Evolutionary conservation across 116 monocot species (phyloP), one percentile per base, ranked within the genome.

Genomic region (Zostera marina): DNA sequence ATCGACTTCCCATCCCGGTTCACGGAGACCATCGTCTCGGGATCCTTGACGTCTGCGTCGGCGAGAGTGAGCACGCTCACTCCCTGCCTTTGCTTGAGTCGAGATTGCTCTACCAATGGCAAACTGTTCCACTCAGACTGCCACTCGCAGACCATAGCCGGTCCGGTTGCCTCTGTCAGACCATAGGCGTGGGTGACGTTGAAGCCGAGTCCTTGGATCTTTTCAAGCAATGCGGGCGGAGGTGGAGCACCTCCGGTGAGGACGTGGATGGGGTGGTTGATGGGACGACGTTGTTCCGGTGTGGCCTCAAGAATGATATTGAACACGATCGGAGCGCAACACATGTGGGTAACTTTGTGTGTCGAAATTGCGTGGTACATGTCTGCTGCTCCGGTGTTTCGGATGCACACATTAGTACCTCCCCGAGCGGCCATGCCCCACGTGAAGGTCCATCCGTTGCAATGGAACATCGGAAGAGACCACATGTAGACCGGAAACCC

Each of bases 401-500:
- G 78, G 66, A 79, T 71, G 76, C 81, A 76, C 8, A 81, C 69
- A 61, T 81, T 79, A 49, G 81, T 65, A 15, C 88, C 88, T 51
- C 88, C 83, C 1, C 83, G 80, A 0, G 83, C 83, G 0, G 83
- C 80, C 63, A 88, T 56, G 23, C 83, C 83, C 88, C 88, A 88
- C 0, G 88, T 80, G 70, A 88, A 83, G 57, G 88, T 83, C 83
- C 88, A 88, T 2, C 83, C 88, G 56, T 82, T 88, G 68, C 88
- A 88, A 53, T 88, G 88, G 59, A 88, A 88, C 88, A 88, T 88
- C 9, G 83, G 83, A n/a, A 88, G 75, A 0, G 88, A 72, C 88
- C 83, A 88, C 11, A 83, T 42, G 52, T 88, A 88, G 7, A 88
- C 80, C 3, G 83, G 84, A 60, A 78, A 75, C 11, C 47, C 10